phyloP scores from a whole-genome alignment of 2,329 filamentous ascomycete species.

The Cadophora luteo-olivacea region DNA sequence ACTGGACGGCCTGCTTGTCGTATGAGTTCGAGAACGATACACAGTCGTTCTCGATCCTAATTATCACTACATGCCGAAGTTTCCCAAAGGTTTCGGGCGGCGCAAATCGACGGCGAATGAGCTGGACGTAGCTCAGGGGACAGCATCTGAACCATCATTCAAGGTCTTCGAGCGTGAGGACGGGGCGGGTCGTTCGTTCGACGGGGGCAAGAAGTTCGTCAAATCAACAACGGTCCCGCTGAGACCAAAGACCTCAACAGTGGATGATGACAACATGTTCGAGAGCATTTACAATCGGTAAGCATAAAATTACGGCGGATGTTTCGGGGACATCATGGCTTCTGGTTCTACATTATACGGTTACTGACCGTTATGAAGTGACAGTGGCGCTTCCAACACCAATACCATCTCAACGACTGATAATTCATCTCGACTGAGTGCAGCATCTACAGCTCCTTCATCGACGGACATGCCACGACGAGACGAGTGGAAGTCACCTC shows the following conservation, averaged over 20 bases:
- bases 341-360: background rate
- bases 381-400: constrained; percentile 46
- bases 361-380: constrained; percentile 40
- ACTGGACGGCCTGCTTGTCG: constrained; percentile 24
- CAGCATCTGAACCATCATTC: constrained; percentile 41
- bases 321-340: background rate
- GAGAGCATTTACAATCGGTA: constrained; percentile 45
- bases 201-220: constrained; percentile 42
- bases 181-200: constrained; percentile 40
- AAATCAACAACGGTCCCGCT: constrained; percentile 28
- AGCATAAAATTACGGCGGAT: constrained; percentile 27
- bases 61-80: constrained; percentile 46
- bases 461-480: constrained; percentile 40
- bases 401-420: constrained; percentile 45
- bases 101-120: constrained; percentile 45
- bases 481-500: constrained; percentile 42
- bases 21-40: constrained; percentile 24
- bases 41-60: constrained; percentile 20
- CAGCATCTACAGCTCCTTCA: constrained; percentile 45
- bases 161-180: constrained; percentile 45
- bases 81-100: constrained; percentile 45
- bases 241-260: constrained; percentile 37
- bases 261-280: constrained; percentile 45
- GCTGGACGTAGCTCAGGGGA: constrained; percentile 38
- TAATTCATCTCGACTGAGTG: constrained; percentile 46